A percentile compares a stretch with the other conserved stretches of the same genome.
phyloP scores from a whole-genome alignment of 768 basidiomycete species.

The Lactarius trivialis region DNA sequence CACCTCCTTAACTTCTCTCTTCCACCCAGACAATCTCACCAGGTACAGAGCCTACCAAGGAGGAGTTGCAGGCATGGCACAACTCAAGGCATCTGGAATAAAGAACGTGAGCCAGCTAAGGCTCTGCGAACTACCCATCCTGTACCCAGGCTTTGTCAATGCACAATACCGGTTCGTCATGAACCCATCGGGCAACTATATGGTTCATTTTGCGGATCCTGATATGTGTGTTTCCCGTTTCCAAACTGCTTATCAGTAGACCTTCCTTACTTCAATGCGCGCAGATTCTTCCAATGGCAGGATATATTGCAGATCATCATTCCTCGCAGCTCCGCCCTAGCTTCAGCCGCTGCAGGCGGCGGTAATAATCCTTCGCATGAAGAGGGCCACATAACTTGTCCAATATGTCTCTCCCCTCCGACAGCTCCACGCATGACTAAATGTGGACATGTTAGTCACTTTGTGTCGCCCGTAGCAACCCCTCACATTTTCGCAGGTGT shows the following conservation, averaged over 20 bases:
- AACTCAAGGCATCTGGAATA: slow-evolving; percentile 71
- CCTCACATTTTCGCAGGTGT: slow-evolving; percentile 51
- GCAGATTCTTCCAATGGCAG: slow-evolving; percentile 91
- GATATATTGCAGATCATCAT: slow-evolving; percentile 94
- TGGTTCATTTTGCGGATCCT: slow-evolving; percentile 94
- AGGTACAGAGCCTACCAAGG: slow-evolving; percentile 52
- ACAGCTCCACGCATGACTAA: slow-evolving; percentile 91
- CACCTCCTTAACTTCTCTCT: slow-evolving; percentile 93
- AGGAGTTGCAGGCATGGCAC: slow-evolving; percentile 66
- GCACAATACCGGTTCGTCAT: slow-evolving; percentile 95
- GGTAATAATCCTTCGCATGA: slow-evolving; percentile 38
- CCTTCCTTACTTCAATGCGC: not conserved
- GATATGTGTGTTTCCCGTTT: slow-evolving; percentile 72
- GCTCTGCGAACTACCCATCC: slow-evolving; percentile 16
- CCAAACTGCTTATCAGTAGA: slow-evolving; percentile 17
- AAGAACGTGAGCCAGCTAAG: slow-evolving; percentile 63
- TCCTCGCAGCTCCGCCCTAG: slow-evolving; percentile 71
- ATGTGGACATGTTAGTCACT: slow-evolving; percentile 85
- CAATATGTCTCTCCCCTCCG: slow-evolving; percentile 91
- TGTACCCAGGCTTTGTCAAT: slow-evolving; percentile 81
- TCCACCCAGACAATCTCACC: slow-evolving; percentile 73
- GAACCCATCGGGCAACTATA: slow-evolving; percentile 87
- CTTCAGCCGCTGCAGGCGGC: slow-evolving; percentile 47
- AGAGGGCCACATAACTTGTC: slow-evolving; percentile 72
- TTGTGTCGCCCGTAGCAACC: slow-evolving; percentile 11